Percentiles rank a stretch among this genome's conserved stretches.
Conservation (phyloP, 768 basidiomycete genomes). For the Calocybe indica region DNA sequence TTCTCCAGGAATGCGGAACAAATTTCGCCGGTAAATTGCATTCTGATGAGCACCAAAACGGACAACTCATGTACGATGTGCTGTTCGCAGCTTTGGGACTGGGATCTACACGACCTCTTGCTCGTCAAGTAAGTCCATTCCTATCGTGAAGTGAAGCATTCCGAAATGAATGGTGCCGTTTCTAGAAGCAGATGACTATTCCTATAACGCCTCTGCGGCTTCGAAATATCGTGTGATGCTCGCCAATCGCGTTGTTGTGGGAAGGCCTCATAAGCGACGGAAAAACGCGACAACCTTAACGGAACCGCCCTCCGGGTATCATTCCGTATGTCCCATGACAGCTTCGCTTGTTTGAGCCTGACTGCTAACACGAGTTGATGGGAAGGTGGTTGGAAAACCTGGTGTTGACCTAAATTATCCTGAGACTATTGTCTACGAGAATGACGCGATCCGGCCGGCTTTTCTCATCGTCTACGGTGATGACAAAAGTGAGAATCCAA, state of each 20-base stretch:
- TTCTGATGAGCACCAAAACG: not conserved
- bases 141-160: not conserved
- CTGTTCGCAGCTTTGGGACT: conserved; percentile 48
- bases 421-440: conserved; percentile 62
- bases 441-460: conserved; percentile 63
- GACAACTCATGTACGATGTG: not conserved
- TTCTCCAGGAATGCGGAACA: conserved; percentile 44
- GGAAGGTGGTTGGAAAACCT: conserved; percentile 56
- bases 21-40: conserved; percentile 39
- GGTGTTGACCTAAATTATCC: conserved; percentile 62
- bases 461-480: conserved; percentile 60
- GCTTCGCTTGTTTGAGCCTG: not conserved
- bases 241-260: conserved; percentile 59
- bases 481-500: conserved; percentile 15
- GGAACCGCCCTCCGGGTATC: conserved; percentile 49
- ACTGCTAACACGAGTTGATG: not conserved
- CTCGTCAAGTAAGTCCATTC: conserved; percentile 49
- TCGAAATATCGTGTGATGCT: conserved; percentile 44
- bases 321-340: conserved; percentile 39
- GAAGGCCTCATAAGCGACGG: conserved; percentile 45
- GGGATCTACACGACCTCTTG: conserved; percentile 65
- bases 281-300: conserved; percentile 42
- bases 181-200: conserved; percentile 65
- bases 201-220: conserved; percentile 32
- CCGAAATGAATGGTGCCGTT: conserved; percentile 1